Percentiles rank a stretch among this genome's conserved stretches.
phyloP scores from a whole-genome alignment of 1,284 basidiomycete genomes.

The Trametes pubescens region DNA sequence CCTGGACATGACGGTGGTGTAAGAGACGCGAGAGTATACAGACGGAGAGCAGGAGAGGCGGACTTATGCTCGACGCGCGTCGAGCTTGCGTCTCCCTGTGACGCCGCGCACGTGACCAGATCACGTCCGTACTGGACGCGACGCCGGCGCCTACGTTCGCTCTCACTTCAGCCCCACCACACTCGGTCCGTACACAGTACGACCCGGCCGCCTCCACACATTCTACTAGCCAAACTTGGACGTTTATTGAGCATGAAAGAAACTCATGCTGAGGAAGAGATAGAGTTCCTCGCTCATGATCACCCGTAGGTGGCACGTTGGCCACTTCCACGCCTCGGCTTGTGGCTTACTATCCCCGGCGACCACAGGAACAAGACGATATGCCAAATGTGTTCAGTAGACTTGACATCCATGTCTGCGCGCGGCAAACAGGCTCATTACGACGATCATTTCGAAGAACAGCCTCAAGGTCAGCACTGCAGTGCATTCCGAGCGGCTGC shows the following conservation, averaged over 20 bases:
- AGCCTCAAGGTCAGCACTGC: conserved; percentile 27
- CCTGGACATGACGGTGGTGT: conserved; percentile 62
- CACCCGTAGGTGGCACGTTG: conserved; percentile 25
- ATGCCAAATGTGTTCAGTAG: conserved; percentile 60
- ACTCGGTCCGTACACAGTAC: neutral
- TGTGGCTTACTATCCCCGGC: neutral
- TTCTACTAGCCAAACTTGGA: neutral
- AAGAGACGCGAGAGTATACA: neutral
- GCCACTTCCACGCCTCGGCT: neutral
- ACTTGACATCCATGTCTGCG: conserved; percentile 48
- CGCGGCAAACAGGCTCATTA: conserved; percentile 57
- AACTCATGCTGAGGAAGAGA: conserved; percentile 26
- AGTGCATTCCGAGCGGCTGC: neutral
- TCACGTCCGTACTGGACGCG: conserved; percentile 29
- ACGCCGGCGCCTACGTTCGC: conserved; percentile 15
- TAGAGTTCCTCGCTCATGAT: conserved; percentile 32
- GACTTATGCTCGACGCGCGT: conserved; percentile 60
- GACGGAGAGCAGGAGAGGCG: neutral
- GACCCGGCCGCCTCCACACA: neutral
- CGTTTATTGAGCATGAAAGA: conserved; percentile 12
- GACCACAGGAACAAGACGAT: conserved; percentile 30
- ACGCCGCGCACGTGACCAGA: conserved; percentile 24
- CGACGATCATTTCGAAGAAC: conserved; percentile 50
- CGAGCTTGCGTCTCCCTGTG: conserved; percentile 45
- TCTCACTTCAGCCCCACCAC: conserved; percentile 12